Conservation (phyloP, 805 yeast genomes). For the Phaffomyces thermotolerans region DNA sequence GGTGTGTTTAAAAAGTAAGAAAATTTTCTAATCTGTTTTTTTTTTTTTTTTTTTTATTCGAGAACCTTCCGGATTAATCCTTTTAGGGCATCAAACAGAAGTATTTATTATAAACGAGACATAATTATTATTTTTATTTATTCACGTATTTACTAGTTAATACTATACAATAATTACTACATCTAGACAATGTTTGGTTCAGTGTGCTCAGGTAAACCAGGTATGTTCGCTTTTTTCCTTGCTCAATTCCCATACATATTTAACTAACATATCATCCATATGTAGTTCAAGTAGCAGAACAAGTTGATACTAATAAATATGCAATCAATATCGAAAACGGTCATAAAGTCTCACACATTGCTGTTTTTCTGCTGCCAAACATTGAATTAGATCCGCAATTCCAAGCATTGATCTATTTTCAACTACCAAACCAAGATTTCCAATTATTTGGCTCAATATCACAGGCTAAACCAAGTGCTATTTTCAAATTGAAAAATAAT, state of each 20-base stretch:
- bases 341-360: conserved; percentile 64
- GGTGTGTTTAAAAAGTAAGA: not conserved
- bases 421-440: conserved; percentile 51
- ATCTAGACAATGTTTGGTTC: conserved; percentile 57
- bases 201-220: conserved; percentile 67
- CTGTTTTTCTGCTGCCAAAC: conserved; percentile 81
- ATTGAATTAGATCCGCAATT: conserved; percentile 60
- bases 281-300: conserved; percentile 42
- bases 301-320: conserved; percentile 62
- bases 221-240: conserved; percentile 18
- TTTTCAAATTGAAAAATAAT: conserved; percentile 71
- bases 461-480: conserved; percentile 78
- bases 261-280: not conserved
- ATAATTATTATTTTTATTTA: not conserved
- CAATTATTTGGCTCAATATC: conserved; percentile 59
- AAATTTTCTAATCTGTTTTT: not conserved
- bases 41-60: conserved; percentile 1
- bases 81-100: not conserved
- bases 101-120: not conserved
- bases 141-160: not conserved
- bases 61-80: conserved; percentile 4
- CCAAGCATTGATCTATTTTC: conserved; percentile 85
- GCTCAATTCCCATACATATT: not conserved
- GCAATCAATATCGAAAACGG: conserved; percentile 59
- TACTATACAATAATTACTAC: no score